These are phyloP conservation scores for Neurospora sp. DNA, from an alignment of 495 filamentous ascomycete genomes.

Conservation along the genomic window DNA sequence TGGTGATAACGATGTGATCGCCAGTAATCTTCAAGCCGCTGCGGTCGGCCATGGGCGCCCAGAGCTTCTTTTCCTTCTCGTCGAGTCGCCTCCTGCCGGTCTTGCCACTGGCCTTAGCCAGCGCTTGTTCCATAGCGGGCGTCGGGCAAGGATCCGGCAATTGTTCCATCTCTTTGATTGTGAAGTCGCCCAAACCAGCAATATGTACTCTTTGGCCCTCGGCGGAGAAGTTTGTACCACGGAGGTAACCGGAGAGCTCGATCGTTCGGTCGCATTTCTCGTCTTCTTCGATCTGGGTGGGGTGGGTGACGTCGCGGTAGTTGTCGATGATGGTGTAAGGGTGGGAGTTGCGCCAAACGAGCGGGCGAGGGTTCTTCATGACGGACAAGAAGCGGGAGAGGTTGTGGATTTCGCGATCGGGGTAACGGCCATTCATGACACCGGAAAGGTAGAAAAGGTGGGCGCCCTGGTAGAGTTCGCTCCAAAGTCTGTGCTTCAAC, in stretches of 20 bases:
- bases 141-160: slow-evolving; percentile 94
- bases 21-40: slow-evolving; percentile 69
- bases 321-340: slow-evolving; percentile 89
- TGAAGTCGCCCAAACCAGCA: slow-evolving; percentile 88
- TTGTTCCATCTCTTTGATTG: slow-evolving; percentile 71
- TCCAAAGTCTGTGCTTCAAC: slow-evolving; percentile 92
- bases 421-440: slow-evolving; percentile 91
- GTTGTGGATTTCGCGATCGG: slow-evolving; percentile 93
- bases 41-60: slow-evolving; percentile 96
- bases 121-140: slow-evolving; percentile 75
- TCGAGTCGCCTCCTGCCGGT: slow-evolving; percentile 63
- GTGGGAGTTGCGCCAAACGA: slow-evolving; percentile 95
- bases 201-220: slow-evolving; percentile 84
- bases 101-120: slow-evolving; percentile 75
- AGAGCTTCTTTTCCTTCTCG: slow-evolving; percentile 91
- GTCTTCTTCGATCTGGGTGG: slow-evolving; percentile 77
- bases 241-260: slow-evolving; percentile 84
- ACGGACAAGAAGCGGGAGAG: slow-evolving; percentile 87
- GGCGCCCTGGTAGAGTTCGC: slow-evolving; percentile 89
- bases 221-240: slow-evolving; percentile 91
- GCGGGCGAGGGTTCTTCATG: slow-evolving; percentile 95
- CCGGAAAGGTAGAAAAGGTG: slow-evolving; percentile 95
- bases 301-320: slow-evolving; percentile 88
- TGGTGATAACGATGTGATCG: slow-evolving; percentile 48
- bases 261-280: slow-evolving; percentile 82